Evolutionary conservation across 2,329 filamentous ascomycete species (phyloP), one percentile per base, ranked within the genome.

Genomic region (Penicillium sp.): DNA sequence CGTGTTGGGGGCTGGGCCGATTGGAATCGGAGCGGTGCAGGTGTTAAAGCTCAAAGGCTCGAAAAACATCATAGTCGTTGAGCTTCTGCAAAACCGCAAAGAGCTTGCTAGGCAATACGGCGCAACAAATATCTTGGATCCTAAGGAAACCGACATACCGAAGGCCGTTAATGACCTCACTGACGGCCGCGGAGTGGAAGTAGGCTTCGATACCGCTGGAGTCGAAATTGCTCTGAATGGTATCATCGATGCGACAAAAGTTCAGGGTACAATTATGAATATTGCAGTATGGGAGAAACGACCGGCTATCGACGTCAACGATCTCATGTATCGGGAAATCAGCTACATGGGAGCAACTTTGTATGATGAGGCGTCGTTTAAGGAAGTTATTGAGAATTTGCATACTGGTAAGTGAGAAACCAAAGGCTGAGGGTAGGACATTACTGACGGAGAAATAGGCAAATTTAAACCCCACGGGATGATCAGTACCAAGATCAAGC

Each of bases 201-300:
- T 89, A 1, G 83, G 85, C 0, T 88, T 89, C 63, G 87, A 90
- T 63, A 86, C 86, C 26, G 86, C 87, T 0, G 87, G 87, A 8
- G 84, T 88, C 24, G 80, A 83, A 19, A 77, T 77, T 0, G 84
- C 79, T 15, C 68, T 83, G 6, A 73, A 80, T 50, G 70, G 63
- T 65, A 85, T 75, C 66, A 85, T 82, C 42, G 73, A 80, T 26
- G 80, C 83, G 0, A 82, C 87, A 3, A 79, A 81, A 56, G 79
- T 81, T 0, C 79, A 83, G 40, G 88, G 87, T 0, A 85, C 84
- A 0, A 80, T 90, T 0, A 81, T 89, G 2, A 89, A 89, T 63
- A 82, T 89, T 17, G 86, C 87, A 0, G 85, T 89, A 2, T 89
- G 86, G 85, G 86, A 88, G 68, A 84, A 81, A 59, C 76, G 78